Evolutionary conservation across 805 yeast species (phyloP).

Genomic region (Saitoella complicata): DNA sequence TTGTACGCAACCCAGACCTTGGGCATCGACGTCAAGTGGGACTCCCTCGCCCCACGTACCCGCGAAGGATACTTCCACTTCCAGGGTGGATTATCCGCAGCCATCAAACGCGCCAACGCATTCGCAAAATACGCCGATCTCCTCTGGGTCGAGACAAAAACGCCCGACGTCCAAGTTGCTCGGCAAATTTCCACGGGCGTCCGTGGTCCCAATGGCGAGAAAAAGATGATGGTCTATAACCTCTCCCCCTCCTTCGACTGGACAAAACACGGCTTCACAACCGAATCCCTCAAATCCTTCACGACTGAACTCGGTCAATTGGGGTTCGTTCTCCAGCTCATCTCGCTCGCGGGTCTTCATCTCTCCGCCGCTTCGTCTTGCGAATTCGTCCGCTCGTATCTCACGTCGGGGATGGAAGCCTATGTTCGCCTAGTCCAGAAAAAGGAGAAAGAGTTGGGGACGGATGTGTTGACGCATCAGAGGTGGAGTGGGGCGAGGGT

Average conservation of each 20-base stretch:
- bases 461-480: constrained; percentile 44
- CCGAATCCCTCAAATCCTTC: constrained; percentile 30
- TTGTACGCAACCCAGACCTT: constrained; percentile 17
- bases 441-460: constrained; percentile 28
- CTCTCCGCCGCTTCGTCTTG: constrained; percentile 35
- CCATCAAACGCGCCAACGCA: constrained; percentile 35
- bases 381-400: constrained; percentile 13
- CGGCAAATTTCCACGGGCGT: constrained; percentile 30
- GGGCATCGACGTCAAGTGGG: constrained; percentile 27
- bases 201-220: constrained; percentile 18
- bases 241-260: constrained; percentile 47
- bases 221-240: constrained; percentile 42
- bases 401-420: constrained; percentile 35
- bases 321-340: constrained; percentile 44
- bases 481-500: constrained; percentile 50
- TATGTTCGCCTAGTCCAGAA: constrained; percentile 38
- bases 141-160: constrained; percentile 48
- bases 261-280: constrained; percentile 39
- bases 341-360: constrained; percentile 46
- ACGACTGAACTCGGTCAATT: constrained; percentile 38
- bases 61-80: constrained; percentile 40
- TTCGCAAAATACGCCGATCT: constrained; percentile 45
- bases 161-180: constrained; percentile 39
- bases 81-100: constrained; percentile 35
- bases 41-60: constrained; percentile 47